Evolutionary conservation across 495 filamentous ascomycete species (phyloP).

Genomic region (Neurospora sp.): DNA sequence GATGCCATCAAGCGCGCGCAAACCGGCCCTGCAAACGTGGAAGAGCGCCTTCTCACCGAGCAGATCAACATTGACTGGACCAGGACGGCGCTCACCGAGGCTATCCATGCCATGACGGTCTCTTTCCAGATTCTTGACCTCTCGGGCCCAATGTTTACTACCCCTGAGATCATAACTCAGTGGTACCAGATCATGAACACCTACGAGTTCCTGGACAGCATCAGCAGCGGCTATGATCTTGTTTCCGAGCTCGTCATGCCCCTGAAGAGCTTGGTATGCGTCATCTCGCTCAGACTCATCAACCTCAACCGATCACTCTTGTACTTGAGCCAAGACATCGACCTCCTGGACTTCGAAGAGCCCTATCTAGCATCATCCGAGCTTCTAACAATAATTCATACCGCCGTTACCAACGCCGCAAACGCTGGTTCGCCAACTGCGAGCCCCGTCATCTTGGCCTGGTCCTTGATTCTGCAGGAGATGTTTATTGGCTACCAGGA

Average conservation of each 20-base stretch:
- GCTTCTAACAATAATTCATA: slow-evolving; percentile 54
- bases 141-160: slow-evolving; percentile 42
- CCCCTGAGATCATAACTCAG: slow-evolving; percentile 43
- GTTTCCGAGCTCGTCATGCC: slow-evolving; percentile 48
- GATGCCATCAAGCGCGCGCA: slow-evolving; percentile 25
- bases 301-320: slow-evolving; percentile 47
- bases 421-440: slow-evolving; percentile 37
- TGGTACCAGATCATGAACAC: slow-evolving; percentile 67
- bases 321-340: slow-evolving; percentile 30
- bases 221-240: slow-evolving; percentile 22
- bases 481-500: slow-evolving; percentile 50
- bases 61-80: slow-evolving; percentile 53
- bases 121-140: slow-evolving; percentile 59
- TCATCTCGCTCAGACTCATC: slow-evolving; percentile 64
- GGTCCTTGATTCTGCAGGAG: slow-evolving; percentile 62
- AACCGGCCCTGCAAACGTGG: slow-evolving; percentile 13
- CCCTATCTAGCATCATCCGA: slow-evolving; percentile 54
- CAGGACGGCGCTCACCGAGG: slow-evolving; percentile 52
- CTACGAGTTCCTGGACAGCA: slow-evolving; percentile 50
- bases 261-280: slow-evolving; percentile 55
- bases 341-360: slow-evolving; percentile 30
- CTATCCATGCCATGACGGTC: slow-evolving; percentile 61
- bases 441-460: slow-evolving; percentile 61
- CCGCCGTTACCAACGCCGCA: slow-evolving; percentile 44
- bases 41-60: slow-evolving; percentile 24